Evolutionary conservation across 2,329 filamentous ascomycete genomes (phyloP).

Genomic region (Alternaria sp.): DNA sequence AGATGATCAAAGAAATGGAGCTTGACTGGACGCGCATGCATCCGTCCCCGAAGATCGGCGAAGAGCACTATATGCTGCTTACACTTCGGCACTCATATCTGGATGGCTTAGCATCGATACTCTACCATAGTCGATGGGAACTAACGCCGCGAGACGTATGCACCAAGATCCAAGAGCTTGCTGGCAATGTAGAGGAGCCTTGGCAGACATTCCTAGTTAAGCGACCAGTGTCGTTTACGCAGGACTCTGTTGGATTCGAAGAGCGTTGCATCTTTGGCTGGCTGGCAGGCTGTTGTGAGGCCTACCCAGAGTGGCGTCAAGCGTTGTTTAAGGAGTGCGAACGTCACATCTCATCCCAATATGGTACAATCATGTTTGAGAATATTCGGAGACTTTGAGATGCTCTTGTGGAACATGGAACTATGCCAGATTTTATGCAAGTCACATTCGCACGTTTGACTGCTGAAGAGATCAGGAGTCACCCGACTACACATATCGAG

Average conservation of each 20-base stretch:
- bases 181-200: constrained; percentile 24
- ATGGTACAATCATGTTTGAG: neutral
- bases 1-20: constrained; percentile 12
- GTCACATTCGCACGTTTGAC: constrained; percentile 14
- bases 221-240: constrained; percentile 6
- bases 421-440: constrained; percentile 13
- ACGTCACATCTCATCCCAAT: neutral
- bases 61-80: constrained; percentile 21
- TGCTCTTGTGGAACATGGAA: constrained; percentile 10
- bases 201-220: constrained; percentile 25
- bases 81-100: constrained; percentile 26
- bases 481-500: constrained; percentile 1
- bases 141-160: constrained; percentile 24
- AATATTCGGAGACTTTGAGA: constrained; percentile 12
- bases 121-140: constrained; percentile 19
- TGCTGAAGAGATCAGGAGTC: neutral
- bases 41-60: neutral
- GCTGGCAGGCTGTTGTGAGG: constrained; percentile 22
- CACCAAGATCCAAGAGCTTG: constrained; percentile 16
- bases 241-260: constrained; percentile 2
- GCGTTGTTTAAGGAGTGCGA: constrained; percentile 15
- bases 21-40: constrained; percentile 15
- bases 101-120: constrained; percentile 17
- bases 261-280: constrained; percentile 16
- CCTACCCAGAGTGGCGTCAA: constrained; percentile 18